Conservation (phyloP, 495 filamentous ascomycete species). For the Neurospora sp. region DNA sequence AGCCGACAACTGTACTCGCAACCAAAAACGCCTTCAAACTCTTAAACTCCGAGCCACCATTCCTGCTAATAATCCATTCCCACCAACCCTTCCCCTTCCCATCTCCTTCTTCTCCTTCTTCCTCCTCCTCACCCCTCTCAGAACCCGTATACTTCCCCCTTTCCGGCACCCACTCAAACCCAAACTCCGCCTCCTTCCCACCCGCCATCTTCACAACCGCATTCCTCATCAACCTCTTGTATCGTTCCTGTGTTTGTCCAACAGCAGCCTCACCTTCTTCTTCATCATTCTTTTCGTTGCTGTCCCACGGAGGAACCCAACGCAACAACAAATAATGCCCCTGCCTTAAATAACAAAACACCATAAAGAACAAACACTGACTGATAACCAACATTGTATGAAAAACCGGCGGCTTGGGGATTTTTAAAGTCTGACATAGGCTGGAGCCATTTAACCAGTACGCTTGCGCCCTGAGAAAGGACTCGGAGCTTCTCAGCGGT, state of each 20-base stretch:
- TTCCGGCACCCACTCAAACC: conserved; percentile 55
- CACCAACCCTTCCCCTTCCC: neutral
- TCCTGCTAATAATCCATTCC: neutral
- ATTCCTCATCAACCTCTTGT: neutral
- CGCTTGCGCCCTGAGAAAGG: conserved; percentile 56
- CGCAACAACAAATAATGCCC: neutral
- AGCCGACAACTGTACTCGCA: neutral
- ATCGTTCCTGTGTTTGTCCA: neutral
- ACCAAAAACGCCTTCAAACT: neutral
- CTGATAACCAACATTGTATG: conserved; percentile 53
- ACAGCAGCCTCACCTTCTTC: conserved; percentile 37
- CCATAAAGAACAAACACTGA: conserved; percentile 57
- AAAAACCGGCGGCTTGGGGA: conserved; percentile 33
- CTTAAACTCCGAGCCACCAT: neutral
- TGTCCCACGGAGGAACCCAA: conserved; percentile 37
- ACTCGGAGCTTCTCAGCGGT: conserved; percentile 49
- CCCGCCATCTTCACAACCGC: conserved; percentile 12
- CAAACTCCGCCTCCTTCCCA: conserved; percentile 40
- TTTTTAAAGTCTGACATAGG: conserved; percentile 18
- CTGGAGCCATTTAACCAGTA: conserved; percentile 59
- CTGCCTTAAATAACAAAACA: conserved; percentile 40
- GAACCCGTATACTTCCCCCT: conserved; percentile 13
- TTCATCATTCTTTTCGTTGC: conserved; percentile 21
- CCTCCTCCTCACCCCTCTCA: conserved; percentile 1
- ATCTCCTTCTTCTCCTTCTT: no score